A percentile compares a stretch with the other conserved stretches of the same genome.
phyloP scores from a whole-genome alignment of 164 flowering plant species.

The Berberis vulgaris region DNA sequence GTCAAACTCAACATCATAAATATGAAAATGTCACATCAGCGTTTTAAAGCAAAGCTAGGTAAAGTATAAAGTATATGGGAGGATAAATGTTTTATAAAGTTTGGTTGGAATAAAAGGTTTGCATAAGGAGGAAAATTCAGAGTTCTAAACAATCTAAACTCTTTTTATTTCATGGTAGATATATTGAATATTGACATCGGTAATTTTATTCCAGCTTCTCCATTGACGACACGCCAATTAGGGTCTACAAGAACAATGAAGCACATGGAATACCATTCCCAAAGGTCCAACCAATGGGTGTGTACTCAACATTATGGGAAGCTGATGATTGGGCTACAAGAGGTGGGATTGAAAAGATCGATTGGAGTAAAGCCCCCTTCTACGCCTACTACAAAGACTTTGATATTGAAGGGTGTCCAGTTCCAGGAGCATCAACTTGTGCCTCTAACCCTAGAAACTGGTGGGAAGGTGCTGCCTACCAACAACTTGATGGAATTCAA shows the following conservation, averaged over 20 bases:
- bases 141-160: no score
- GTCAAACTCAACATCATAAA: no score
- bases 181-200: background rate
- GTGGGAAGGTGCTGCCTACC: constrained; percentile 74
- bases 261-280: constrained; percentile 6
- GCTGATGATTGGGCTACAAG: constrained; percentile 16
- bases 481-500: constrained; percentile 34
- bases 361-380: constrained; percentile 14
- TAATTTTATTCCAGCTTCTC: background rate
- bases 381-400: constrained; percentile 11
- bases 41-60: no score
- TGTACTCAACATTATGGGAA: constrained; percentile 12
- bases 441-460: constrained; percentile 52
- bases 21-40: no score
- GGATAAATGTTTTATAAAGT: no score
- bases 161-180: no score
- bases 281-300: constrained; percentile 4
- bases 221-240: constrained; percentile 7
- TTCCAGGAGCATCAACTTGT: constrained; percentile 66
- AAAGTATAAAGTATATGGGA: no score
- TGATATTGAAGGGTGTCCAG: constrained; percentile 18
- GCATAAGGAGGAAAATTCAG: no score
- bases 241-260: constrained; percentile 13
- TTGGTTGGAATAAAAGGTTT: no score
- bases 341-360: constrained; percentile 10